These are phyloP conservation scores for Stropharia rugosoannulata DNA, from an alignment of 768 basidiomycete species.

Conservation along the genomic window DNA sequence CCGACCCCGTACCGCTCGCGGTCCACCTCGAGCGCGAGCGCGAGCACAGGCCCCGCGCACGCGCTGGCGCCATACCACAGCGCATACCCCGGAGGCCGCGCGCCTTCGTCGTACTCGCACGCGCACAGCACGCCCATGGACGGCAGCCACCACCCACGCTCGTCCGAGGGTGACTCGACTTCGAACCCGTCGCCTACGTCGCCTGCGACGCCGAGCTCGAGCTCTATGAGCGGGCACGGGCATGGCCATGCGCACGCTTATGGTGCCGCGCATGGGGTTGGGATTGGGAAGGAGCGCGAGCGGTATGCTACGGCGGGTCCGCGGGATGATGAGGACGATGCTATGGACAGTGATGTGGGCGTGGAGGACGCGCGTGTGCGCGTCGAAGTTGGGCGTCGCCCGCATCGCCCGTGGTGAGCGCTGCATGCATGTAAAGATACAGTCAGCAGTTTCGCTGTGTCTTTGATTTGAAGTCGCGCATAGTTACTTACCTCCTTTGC, in stretches of 20 bases:
- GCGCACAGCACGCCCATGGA: slow-evolving; percentile 4
- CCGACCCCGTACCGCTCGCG: slow-evolving; percentile 16
- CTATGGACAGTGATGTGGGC: no score
- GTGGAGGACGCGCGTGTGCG: no score
- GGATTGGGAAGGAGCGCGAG: not conserved
- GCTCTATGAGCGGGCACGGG: slow-evolving; percentile 23
- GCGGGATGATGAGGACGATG: no score
- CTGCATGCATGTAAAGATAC: no score
- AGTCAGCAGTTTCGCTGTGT: no score
- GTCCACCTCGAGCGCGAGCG: slow-evolving; percentile 18
- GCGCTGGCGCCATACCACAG: not conserved
- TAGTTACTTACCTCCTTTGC: no score
- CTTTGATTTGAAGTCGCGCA: not conserved
- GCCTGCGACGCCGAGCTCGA: slow-evolving; percentile 53
- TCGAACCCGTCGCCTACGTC: slow-evolving; percentile 54
- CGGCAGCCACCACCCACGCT: slow-evolving; percentile 12
- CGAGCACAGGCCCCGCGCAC: not conserved
- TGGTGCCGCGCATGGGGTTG: not conserved
- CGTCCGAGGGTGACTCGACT: slow-evolving; percentile 43
- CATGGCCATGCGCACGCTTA: not conserved
- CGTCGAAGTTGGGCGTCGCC: no score
- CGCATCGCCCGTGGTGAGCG: no score
- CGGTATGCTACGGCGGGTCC: not conserved
- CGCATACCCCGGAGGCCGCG: not conserved
- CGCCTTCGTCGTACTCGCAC: not conserved